These are phyloP conservation scores for Trichoderma oligosporum DNA, from an alignment of 2,329 filamentous ascomycete species.

Conservation along the genomic window DNA sequence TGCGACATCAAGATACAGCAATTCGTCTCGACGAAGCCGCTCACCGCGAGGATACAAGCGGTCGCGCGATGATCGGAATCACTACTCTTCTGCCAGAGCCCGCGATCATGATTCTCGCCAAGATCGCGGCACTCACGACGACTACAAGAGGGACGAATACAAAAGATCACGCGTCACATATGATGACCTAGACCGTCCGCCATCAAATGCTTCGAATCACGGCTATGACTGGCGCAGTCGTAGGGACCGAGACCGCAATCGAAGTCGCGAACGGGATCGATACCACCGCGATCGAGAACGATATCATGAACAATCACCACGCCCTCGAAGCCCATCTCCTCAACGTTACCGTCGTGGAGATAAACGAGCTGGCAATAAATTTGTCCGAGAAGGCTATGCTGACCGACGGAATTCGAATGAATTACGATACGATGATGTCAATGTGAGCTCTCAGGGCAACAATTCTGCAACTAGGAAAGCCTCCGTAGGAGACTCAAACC, in stretches of 20 bases:
- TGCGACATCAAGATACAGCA: slow-evolving; percentile 41
- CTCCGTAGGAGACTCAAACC: slow-evolving; percentile 56
- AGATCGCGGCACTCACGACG: slow-evolving; percentile 61
- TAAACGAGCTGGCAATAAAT: slow-evolving; percentile 34
- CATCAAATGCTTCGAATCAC: slow-evolving; percentile 39
- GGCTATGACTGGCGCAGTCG: slow-evolving; percentile 52
- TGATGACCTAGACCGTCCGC: slow-evolving; percentile 55
- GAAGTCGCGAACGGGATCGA: slow-evolving; percentile 29
- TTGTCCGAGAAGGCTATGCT: slow-evolving; percentile 31
- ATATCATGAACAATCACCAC: slow-evolving; percentile 50
- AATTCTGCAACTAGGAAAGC: slow-evolving; percentile 62
- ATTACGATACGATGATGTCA: slow-evolving; percentile 42
- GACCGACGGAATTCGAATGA: slow-evolving; percentile 26
- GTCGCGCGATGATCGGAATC: slow-evolving; percentile 58
- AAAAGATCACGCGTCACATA: slow-evolving; percentile 49
- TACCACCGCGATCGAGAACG: slow-evolving; percentile 40
- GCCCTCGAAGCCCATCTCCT: slow-evolving; percentile 53
- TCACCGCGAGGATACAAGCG: slow-evolving; percentile 68
- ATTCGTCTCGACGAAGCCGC: slow-evolving; percentile 46
- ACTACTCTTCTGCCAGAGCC: slow-evolving; percentile 46
- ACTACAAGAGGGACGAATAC: slow-evolving; percentile 45
- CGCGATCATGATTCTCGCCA: slow-evolving; percentile 52
- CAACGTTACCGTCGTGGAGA: slow-evolving; percentile 39
- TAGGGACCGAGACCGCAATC: slow-evolving; percentile 32
- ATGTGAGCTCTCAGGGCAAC: slow-evolving; percentile 42